These are phyloP conservation scores for Cryptococcus floricola DNA, from an alignment of 1,284 basidiomycete species.

Conservation along the genomic window DNA sequence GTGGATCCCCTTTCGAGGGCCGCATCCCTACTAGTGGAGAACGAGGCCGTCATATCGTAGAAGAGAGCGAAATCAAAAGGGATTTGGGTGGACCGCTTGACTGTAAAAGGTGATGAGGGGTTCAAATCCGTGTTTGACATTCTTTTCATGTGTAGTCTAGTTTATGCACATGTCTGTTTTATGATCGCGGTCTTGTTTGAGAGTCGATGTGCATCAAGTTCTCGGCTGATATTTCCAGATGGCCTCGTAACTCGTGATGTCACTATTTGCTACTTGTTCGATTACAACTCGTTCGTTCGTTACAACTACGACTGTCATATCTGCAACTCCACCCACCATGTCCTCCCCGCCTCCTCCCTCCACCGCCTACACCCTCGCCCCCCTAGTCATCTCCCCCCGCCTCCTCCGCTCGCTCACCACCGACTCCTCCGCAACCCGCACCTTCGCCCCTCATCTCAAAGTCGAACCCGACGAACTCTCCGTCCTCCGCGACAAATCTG, in stretches of 20 bases:
- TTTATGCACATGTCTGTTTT: not conserved
- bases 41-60: constrained; percentile 38
- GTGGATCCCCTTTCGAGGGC: constrained; percentile 18
- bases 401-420: not conserved
- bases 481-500: not conserved
- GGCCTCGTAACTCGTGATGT: no score
- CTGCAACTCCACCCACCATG: not conserved
- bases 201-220: no score
- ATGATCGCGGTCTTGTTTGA: not conserved
- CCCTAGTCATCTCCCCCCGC: not conserved
- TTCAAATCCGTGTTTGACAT: constrained; percentile 41
- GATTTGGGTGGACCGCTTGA: constrained; percentile 40
- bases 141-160: not conserved
- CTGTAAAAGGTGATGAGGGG: constrained; percentile 25
- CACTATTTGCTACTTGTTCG: no score
- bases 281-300: no score
- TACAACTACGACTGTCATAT: no score
- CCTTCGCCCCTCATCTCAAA: not conserved
- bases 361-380: not conserved
- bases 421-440: not conserved
- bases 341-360: not conserved
- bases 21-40: constrained; percentile 15
- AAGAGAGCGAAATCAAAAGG: constrained; percentile 32
- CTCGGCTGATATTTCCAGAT: no score
- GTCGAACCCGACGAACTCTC: not conserved